phyloP scores from a whole-genome alignment of 345 rosid genomes.

The Citrus glauca region DNA sequence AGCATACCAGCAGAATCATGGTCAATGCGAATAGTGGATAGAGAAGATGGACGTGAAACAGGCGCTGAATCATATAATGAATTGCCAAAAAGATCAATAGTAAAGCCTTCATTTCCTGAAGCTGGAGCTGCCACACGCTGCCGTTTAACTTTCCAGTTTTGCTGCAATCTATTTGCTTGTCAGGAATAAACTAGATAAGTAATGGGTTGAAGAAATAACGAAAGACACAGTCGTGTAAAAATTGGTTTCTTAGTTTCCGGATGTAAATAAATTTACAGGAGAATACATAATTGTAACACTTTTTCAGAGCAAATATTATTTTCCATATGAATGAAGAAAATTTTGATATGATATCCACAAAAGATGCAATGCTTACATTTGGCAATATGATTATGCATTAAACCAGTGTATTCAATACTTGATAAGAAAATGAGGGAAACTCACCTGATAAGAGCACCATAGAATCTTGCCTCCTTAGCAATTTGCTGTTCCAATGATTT shows the following conservation, averaged over 20 bases:
- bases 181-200: constrained; percentile 16
- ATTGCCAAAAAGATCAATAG: constrained; percentile 78
- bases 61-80: constrained; percentile 47
- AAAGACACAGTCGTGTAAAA: not conserved
- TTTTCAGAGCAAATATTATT: not conserved
- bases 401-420: not conserved
- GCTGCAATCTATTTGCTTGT: constrained; percentile 81
- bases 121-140: constrained; percentile 65
- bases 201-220: not conserved
- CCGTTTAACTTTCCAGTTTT: constrained; percentile 95
- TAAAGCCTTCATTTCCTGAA: constrained; percentile 78
- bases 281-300: not conserved
- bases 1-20: constrained; percentile 93
- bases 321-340: constrained; percentile 3
- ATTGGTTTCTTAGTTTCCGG: not conserved
- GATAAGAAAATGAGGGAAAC: constrained; percentile 3
- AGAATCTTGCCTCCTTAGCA: constrained; percentile 85
- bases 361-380: not conserved
- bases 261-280: not conserved
- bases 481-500: constrained; percentile 82
- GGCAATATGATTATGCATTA: not conserved
- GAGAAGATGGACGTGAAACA: constrained; percentile 49
- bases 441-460: constrained; percentile 93
- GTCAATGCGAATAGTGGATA: constrained; percentile 68
- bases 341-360: not conserved